These are phyloP conservation scores for Thinopyrum obtusiflorum DNA, from an alignment of 202 grass and related monocot genomes.

Conservation along the genomic window DNA sequence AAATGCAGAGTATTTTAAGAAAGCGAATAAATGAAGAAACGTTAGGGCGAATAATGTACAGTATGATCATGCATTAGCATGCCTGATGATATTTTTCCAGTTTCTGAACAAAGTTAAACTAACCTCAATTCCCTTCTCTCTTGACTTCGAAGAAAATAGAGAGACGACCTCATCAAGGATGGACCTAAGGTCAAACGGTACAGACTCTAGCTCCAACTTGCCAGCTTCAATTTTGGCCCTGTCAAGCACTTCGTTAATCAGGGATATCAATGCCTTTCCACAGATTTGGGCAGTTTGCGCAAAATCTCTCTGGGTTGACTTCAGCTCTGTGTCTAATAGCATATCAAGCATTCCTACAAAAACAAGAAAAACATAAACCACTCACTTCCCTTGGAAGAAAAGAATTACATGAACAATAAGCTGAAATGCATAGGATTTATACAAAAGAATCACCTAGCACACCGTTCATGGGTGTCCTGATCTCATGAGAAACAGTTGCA, in stretches of 20 bases:
- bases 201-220: constrained; percentile 77
- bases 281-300: constrained; percentile 92
- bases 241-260: constrained; percentile 98
- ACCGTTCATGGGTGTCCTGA: constrained; percentile 98
- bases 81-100: background rate
- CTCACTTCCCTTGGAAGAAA: constrained; percentile 17
- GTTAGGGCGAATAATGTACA: background rate
- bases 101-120: constrained; percentile 8
- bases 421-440: background rate
- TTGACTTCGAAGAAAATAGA: constrained; percentile 77
- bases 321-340: constrained; percentile 82
- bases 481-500: constrained; percentile 99
- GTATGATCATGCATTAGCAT: background rate
- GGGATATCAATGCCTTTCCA: constrained; percentile 83
- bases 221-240: constrained; percentile 94
- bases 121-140: constrained; percentile 91
- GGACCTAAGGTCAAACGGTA: constrained; percentile 82
- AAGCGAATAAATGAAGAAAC: background rate
- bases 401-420: constrained; percentile 21
- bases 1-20: constrained; percentile 16
- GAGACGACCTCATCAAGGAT: constrained; percentile 90
- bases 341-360: constrained; percentile 94
- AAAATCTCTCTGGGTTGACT: constrained; percentile 80
- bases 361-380: constrained; percentile 27
- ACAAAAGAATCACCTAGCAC: constrained; percentile 66